A percentile compares a stretch with the other conserved stretches of the same genome.
phyloP scores from a whole-genome alignment of 2,329 filamentous ascomycete genomes.

The Colletotrichum somersetense region DNA sequence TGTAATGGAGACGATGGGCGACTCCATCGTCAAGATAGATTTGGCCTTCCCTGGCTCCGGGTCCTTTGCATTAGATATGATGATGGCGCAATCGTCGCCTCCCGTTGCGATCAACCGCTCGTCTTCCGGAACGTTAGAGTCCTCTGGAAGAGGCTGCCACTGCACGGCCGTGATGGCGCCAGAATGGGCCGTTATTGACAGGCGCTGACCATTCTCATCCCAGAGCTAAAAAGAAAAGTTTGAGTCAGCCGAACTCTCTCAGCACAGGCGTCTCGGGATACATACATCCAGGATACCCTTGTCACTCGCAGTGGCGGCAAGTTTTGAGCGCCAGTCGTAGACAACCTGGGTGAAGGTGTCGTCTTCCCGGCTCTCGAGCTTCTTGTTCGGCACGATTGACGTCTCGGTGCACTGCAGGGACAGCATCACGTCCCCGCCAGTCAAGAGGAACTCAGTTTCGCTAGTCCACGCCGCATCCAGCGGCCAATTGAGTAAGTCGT shows the following conservation, averaged over 20 bases:
- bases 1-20: slow-evolving; percentile 68
- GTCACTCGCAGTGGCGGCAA: slow-evolving; percentile 71
- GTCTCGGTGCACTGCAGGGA: slow-evolving; percentile 62
- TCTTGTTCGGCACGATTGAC: slow-evolving; percentile 60
- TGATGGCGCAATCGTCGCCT: slow-evolving; percentile 72
- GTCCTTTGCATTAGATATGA: slow-evolving; percentile 71
- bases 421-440: slow-evolving; percentile 67
- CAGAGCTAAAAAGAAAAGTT: slow-evolving; percentile 58
- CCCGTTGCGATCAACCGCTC: slow-evolving; percentile 72
- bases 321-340: slow-evolving; percentile 65
- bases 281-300: slow-evolving; percentile 72
- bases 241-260: slow-evolving; percentile 27
- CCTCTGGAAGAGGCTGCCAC: slow-evolving; percentile 67
- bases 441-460: slow-evolving; percentile 69
- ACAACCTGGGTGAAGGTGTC: slow-evolving; percentile 68
- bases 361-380: slow-evolving; percentile 66
- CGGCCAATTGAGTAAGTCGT: slow-evolving; percentile 64
- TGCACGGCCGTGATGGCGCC: slow-evolving; percentile 69
- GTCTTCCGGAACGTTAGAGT: slow-evolving; percentile 51
- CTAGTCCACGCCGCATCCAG: slow-evolving; percentile 72
- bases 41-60: slow-evolving; percentile 66
- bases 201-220: slow-evolving; percentile 66
- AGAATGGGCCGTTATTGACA: slow-evolving; percentile 70
- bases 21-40: slow-evolving; percentile 71
- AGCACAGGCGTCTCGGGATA: slow-evolving; percentile 41